Percentiles rank a stretch among this genome's conserved stretches.
These are phyloP conservation scores for Paraphaeosphaeria minitans DNA, from an alignment of 2,329 filamentous ascomycete genomes.

Conservation along the genomic window DNA sequence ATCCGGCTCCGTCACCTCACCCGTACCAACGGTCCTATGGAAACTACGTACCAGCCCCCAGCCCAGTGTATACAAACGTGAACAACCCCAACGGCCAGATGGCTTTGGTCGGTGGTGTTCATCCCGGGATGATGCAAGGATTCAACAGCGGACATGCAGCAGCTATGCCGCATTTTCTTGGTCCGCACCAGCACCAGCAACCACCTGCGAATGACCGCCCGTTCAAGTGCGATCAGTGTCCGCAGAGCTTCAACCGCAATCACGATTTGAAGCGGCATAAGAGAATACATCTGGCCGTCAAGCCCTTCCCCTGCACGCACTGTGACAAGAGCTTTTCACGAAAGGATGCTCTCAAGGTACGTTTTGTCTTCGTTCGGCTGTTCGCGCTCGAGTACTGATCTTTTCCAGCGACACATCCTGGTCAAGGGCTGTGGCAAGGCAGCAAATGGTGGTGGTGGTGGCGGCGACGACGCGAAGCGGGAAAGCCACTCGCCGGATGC, in stretches of 20 bases:
- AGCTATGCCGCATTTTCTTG: constrained; percentile 68
- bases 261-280: constrained; percentile 97
- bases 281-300: constrained; percentile 90
- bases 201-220: constrained; percentile 75
- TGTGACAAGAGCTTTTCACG: constrained; percentile 97
- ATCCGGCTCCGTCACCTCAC: constrained; percentile 55
- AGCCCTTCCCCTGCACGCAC: constrained; percentile 88
- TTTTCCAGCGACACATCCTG: constrained; percentile 65
- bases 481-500: constrained; percentile 40
- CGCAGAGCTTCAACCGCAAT: constrained; percentile 93
- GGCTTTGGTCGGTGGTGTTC: constrained; percentile 68
- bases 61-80: constrained; percentile 78
- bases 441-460: constrained; percentile 22
- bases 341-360: constrained; percentile 95
- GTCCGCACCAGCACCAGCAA: constrained; percentile 58
- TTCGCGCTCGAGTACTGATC: constrained; percentile 32
- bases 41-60: constrained; percentile 54
- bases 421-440: constrained; percentile 70
- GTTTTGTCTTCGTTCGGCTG: constrained; percentile 35
- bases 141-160: constrained; percentile 67
- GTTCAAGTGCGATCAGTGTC: constrained; percentile 92
- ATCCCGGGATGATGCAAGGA: constrained; percentile 60
- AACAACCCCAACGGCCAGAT: constrained; percentile 74
- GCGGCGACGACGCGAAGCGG: constrained; percentile 38
- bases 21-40: constrained; percentile 56